Conservation (phyloP, 2,329 filamentous ascomycete genomes). For the Colletotrichum nymphaeae region DNA sequence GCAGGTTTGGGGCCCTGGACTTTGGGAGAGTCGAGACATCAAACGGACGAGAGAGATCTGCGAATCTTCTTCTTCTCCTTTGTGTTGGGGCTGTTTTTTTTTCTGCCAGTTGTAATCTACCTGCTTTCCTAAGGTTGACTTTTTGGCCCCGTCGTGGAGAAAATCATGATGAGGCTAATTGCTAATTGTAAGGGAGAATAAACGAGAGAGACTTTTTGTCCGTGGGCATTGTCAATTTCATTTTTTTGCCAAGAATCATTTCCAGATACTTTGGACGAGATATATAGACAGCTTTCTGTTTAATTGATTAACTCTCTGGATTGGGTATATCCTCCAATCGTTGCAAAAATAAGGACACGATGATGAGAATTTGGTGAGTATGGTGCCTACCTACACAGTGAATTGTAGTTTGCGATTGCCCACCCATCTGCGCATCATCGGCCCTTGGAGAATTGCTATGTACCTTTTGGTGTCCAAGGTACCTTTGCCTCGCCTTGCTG, state of each 20-base stretch:
- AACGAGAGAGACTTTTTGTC: not conserved
- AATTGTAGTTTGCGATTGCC: no score
- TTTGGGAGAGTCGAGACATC: not conserved
- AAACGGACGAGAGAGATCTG: conserved; percentile 18
- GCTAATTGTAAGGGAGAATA: not conserved
- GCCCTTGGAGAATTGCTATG: no score
- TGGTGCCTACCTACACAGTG: no score
- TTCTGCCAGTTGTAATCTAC: not conserved
- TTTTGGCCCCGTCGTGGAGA: not conserved
- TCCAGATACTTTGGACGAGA: not conserved
- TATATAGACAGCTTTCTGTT: not conserved
- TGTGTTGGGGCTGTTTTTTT: not conserved
- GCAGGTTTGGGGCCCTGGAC: not conserved
- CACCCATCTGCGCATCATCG: no score
- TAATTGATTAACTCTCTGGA: not conserved
- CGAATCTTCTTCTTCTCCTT: no score
- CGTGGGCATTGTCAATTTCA: not conserved
- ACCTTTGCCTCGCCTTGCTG: not conserved
- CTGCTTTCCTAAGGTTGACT: not conserved
- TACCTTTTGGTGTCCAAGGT: not conserved
- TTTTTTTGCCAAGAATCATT: not conserved
- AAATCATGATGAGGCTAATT: not conserved
- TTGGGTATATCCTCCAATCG: not conserved
- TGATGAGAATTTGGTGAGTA: not conserved
- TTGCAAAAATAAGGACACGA: not conserved